phyloP scores from a whole-genome alignment of 495 filamentous ascomycete species.

The Aspergillus bridgeri region DNA sequence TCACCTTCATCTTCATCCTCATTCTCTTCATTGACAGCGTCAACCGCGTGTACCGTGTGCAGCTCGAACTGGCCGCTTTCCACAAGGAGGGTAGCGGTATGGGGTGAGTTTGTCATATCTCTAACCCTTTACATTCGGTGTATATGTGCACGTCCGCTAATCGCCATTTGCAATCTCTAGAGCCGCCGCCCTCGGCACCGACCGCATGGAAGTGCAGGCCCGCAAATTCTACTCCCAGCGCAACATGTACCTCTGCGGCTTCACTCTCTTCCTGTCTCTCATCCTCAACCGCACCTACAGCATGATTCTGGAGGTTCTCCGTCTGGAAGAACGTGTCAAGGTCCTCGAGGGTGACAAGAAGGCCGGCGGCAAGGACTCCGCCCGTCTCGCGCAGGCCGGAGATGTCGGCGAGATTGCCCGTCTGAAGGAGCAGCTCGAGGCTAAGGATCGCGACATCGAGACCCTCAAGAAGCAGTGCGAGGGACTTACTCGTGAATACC shows the following conservation, averaged over 20 bases:
- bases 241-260: conserved; percentile 99
- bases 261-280: conserved; percentile 96
- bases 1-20: conserved; percentile 96
- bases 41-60: conserved; percentile 96
- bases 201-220: conserved; percentile 96
- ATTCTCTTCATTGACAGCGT: conserved; percentile 98
- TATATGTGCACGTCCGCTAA: conserved; percentile 11
- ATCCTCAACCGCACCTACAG: conserved; percentile 99
- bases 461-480: conserved; percentile 82
- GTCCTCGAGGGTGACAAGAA: conserved; percentile 74
- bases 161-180: conserved; percentile 35
- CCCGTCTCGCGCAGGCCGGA: conserved; percentile 60
- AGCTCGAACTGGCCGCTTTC: conserved; percentile 72
- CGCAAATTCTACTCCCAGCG: conserved; percentile 99
- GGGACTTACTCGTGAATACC: conserved; percentile 75
- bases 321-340: conserved; percentile 91
- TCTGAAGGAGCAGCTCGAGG: conserved; percentile 65
- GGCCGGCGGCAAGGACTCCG: conserved; percentile 66
- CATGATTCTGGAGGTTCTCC: conserved; percentile 92
- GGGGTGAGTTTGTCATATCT: conserved; percentile 30
- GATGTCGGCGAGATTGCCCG: conserved; percentile 71
- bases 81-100: conserved; percentile 45
- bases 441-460: conserved; percentile 71
- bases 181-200: conserved; percentile 72
- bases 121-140: neutral